A percentile compares a stretch with the other conserved stretches of the same genome.
These are phyloP conservation scores for Botrytis elliptica DNA, from an alignment of 2,329 filamentous ascomycete genomes.

Conservation along the genomic window DNA sequence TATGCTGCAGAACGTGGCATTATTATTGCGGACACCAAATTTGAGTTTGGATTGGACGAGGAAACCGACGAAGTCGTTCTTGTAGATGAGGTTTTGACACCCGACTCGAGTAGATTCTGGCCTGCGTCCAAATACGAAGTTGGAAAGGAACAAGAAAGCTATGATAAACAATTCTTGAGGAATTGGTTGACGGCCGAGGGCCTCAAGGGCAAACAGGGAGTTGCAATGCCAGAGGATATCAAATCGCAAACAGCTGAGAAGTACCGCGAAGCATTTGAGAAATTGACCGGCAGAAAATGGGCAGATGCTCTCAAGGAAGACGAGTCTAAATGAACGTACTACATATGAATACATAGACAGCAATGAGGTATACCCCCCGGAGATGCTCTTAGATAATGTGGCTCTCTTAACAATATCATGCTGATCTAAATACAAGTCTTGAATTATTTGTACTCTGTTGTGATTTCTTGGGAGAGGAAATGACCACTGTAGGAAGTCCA, in stretches of 20 bases:
- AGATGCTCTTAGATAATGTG: background rate
- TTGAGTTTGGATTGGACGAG: slow-evolving; percentile 67
- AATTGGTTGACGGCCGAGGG: slow-evolving; percentile 77
- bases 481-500: background rate
- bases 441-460: background rate
- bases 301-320: slow-evolving; percentile 24
- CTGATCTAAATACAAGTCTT: background rate
- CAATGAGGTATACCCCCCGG: background rate
- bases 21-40: slow-evolving; percentile 73
- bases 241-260: slow-evolving; percentile 65
- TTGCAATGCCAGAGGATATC: slow-evolving; percentile 70
- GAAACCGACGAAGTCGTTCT: slow-evolving; percentile 62
- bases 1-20: slow-evolving; percentile 60
- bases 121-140: slow-evolving; percentile 68
- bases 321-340: background rate
- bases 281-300: slow-evolving; percentile 59
- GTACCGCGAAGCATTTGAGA: slow-evolving; percentile 74
- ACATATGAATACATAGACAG: slow-evolving; percentile 6
- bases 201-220: slow-evolving; percentile 71
- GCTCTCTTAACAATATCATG: background rate
- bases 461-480: background rate
- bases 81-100: slow-evolving; percentile 73
- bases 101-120: slow-evolving; percentile 87
- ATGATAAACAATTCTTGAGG: slow-evolving; percentile 82
- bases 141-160: slow-evolving; percentile 75